Evolutionary conservation across 2,329 filamentous ascomycete genomes (phyloP), one percentile per base, ranked within the genome.

Genomic region (Colletotrichum australisinense): DNA sequence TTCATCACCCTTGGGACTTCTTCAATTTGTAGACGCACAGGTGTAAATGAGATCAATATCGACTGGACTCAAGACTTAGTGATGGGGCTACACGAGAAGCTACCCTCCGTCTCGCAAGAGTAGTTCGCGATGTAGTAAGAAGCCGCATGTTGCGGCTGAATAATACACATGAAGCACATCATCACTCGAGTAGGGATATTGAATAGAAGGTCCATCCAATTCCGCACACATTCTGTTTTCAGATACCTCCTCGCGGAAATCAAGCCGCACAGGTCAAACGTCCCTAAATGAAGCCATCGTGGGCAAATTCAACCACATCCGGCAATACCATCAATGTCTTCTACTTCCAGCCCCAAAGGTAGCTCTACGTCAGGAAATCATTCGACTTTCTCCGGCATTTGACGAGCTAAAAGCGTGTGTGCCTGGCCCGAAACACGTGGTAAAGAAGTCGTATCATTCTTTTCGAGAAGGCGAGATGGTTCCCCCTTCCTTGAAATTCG

Each of bases 161-260:
- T 2, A 0, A 3, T 42, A 4, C 14, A 14, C 14, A 2, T 19
- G 1, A 42, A 19, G 38, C 1, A 19, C 38, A 16, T 7, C 0
- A 42, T 42, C 16, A 1, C 38, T 19, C 12, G 5, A 19, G 38
- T 3, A 16, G 38, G 14, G 5, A 42, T 35, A 42, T 42, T 16
- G 38, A 7, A 1, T 6, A 7, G 14, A 2, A 42, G 0, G 38
- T 5, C 38, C 16, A 1, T 19, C 38, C 14, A n/a, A 4, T 49
- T 49, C 42, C 42, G 42, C 42, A 49, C 16, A 35, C 4, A 4
- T 35, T 5, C 32, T 35, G 32, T 11, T 35, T 35, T 5, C 32
- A 35, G 4, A 35, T 0, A 35, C 11, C 4, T 11, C 4, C 32
- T 35, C 32, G 32, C 32, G 42, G 42, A 49, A n/a, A n/a, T 16